Conservation (phyloP, 306 rosid genomes). For the Erythrophleum fordii region DNA sequence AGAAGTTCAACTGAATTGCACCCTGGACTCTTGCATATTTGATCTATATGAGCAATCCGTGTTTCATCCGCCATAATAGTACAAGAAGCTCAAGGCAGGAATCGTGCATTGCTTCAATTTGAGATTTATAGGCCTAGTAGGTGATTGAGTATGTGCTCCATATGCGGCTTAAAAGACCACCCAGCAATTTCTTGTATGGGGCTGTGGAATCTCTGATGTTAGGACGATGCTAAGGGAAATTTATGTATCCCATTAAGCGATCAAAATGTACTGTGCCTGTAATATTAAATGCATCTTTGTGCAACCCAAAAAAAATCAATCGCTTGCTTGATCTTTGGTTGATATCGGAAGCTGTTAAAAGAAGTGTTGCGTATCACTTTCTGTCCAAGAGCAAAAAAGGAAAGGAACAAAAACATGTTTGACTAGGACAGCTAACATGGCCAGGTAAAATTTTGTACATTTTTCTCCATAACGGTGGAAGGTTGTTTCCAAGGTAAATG, state of each 20-base stretch:
- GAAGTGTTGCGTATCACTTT: neutral
- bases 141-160: slow-evolving; percentile 10
- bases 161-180: slow-evolving; percentile 24
- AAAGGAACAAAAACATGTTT: neutral
- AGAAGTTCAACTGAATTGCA: slow-evolving; percentile 36
- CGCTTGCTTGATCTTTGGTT: slow-evolving; percentile 12
- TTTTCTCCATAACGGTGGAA: neutral
- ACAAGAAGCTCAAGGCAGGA: slow-evolving; percentile 40
- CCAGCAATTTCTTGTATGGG: slow-evolving; percentile 1
- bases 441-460: neutral
- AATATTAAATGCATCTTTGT: neutral
- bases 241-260: neutral
- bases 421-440: neutral
- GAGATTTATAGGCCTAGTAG: slow-evolving; percentile 17
- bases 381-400: neutral
- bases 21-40: slow-evolving; percentile 22
- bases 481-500: neutral
- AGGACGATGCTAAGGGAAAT: slow-evolving; percentile 22
- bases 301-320: neutral
- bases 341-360: neutral
- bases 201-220: slow-evolving; percentile 22
- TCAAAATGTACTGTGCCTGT: neutral
- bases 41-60: slow-evolving; percentile 22
- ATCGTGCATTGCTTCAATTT: slow-evolving; percentile 23
- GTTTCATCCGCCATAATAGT: neutral